These are phyloP conservation scores for Arthrobotrys entomopaga DNA, from an alignment of 2,329 filamentous ascomycete genomes.

Conservation along the genomic window DNA sequence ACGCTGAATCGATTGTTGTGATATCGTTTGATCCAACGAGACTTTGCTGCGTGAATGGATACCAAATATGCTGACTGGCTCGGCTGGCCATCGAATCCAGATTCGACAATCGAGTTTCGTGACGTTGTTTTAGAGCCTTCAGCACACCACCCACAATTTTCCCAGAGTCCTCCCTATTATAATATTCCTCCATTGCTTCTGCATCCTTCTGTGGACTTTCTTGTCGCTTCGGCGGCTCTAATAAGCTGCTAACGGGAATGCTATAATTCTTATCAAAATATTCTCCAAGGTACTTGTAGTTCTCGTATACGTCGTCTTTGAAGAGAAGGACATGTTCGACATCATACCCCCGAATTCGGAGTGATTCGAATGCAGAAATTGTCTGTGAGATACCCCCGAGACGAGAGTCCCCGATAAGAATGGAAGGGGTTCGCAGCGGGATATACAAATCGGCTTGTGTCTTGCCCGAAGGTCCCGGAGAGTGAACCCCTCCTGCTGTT, in stretches of 20 bases:
- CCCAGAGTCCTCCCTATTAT: no score
- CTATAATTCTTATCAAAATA: constrained; percentile 72
- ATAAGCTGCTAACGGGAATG: constrained; percentile 69
- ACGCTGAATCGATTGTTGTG: constrained; percentile 67
- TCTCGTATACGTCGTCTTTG: constrained; percentile 72
- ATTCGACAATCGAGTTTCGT: no score
- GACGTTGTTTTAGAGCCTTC: no score
- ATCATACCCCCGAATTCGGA: constrained; percentile 81
- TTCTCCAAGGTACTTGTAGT: constrained; percentile 73
- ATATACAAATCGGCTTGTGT: constrained; percentile 82
- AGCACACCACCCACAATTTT: no score
- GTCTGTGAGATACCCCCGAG: constrained; percentile 83
- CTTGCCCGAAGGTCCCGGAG: constrained; percentile 78
- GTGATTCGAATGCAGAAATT: constrained; percentile 81
- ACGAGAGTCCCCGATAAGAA: constrained; percentile 78
- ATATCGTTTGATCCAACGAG: constrained; percentile 72
- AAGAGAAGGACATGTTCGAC: constrained; percentile 77
- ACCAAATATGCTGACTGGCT: constrained; percentile 78
- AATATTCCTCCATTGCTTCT: constrained; percentile 66
- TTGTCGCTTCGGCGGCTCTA: constrained; percentile 69
- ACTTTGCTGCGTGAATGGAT: constrained; percentile 85
- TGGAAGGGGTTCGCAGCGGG: constrained; percentile 75
- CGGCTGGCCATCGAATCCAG: constrained; percentile 66
- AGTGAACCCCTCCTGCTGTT: constrained; percentile 84
- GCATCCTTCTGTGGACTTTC: constrained; percentile 65